Conservation (phyloP, 192 early-diverging fungal genomes). For the Gaertneriomyces sp. region DNA sequence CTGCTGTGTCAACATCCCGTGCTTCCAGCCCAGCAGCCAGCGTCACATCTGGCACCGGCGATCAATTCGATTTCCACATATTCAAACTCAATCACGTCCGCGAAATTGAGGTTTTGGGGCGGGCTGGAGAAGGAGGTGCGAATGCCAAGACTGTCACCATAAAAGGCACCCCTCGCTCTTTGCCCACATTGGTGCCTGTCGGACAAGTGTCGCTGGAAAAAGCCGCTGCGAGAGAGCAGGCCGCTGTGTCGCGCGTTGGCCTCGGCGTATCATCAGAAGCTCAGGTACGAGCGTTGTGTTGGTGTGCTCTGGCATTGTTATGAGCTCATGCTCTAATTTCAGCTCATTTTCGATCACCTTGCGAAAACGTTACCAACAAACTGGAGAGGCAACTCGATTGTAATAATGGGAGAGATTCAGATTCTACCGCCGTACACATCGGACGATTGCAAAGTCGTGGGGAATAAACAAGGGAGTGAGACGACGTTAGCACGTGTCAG, state of each 20-base stretch:
- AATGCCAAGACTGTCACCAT: not conserved
- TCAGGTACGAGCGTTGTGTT: constrained; percentile 33
- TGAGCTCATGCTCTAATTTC: not conserved
- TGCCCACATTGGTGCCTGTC: constrained; percentile 26
- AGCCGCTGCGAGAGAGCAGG: constrained; percentile 12
- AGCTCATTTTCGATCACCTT: constrained; percentile 51
- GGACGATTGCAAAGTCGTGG: constrained; percentile 20
- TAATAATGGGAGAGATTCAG: constrained; percentile 50
- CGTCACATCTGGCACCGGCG: not conserved
- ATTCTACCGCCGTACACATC: constrained; percentile 46
- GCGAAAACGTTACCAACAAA: constrained; percentile 45
- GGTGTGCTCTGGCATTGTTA: not conserved
- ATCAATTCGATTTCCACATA: constrained; percentile 35
- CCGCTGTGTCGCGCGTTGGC: constrained; percentile 33
- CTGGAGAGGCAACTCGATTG: constrained; percentile 44
- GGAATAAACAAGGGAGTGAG: constrained; percentile 10
- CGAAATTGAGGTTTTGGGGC: constrained; percentile 5
- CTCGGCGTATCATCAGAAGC: constrained; percentile 37
- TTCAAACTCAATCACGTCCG: constrained; percentile 32
- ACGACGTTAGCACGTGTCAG: constrained; percentile 30
- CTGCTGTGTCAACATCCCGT: constrained; percentile 2
- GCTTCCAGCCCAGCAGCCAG: not conserved
- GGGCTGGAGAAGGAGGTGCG: not conserved
- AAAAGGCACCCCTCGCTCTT: constrained; percentile 6
- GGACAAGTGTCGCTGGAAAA: constrained; percentile 27